Percentiles rank a stretch among this genome's conserved stretches.
Evolutionary conservation across 345 rosid genomes (phyloP).

Genomic region (Eucalyptus rudis): DNA sequence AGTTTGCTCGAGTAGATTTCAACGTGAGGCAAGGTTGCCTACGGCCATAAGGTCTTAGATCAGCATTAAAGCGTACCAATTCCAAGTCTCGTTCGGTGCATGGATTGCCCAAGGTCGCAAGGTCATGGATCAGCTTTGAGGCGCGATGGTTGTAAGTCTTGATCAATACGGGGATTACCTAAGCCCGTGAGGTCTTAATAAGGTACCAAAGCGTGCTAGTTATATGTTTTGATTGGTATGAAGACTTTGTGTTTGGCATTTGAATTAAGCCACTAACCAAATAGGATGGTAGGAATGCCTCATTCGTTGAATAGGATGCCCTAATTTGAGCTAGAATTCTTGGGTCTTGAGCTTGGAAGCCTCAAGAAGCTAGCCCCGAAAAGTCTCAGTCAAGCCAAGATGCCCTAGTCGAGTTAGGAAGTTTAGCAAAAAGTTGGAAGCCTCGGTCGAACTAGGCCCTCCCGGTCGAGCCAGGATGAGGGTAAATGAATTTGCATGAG

Average conservation of each 20-base stretch:
- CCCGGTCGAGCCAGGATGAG: fast-evolving
- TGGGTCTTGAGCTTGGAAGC: too few relatives aligned
- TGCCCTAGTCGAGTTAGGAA: fast-evolving
- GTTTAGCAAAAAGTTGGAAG: too few relatives aligned
- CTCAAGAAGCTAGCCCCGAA: fast-evolving
- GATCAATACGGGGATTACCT: fast-evolving
- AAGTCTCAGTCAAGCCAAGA: fast-evolving
- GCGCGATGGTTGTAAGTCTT: fast-evolving
- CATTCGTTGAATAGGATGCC: fast-evolving
- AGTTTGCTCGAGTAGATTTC: fast-evolving
- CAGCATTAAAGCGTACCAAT: fast-evolving
- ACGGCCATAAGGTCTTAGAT: too few relatives aligned
- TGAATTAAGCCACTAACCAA: fast-evolving
- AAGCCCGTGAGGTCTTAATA: fast-evolving
- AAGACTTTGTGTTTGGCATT: too few relatives aligned
- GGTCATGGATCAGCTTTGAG: fast-evolving
- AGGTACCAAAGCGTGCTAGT: fast-evolving
- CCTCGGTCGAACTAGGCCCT: fast-evolving
- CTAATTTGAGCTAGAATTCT: too few relatives aligned
- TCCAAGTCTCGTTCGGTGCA: too few relatives aligned
- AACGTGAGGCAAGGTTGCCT: fast-evolving
- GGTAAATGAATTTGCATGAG: fast-evolving
- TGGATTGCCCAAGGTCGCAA: too few relatives aligned
- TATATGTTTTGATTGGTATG: too few relatives aligned
- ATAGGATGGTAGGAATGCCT: fast-evolving